A percentile compares a stretch with the other conserved stretches of the same genome.
phyloP scores from a whole-genome alignment of 2,329 filamentous ascomycete genomes.

The Phaeosphaeriaceae sp. region DNA sequence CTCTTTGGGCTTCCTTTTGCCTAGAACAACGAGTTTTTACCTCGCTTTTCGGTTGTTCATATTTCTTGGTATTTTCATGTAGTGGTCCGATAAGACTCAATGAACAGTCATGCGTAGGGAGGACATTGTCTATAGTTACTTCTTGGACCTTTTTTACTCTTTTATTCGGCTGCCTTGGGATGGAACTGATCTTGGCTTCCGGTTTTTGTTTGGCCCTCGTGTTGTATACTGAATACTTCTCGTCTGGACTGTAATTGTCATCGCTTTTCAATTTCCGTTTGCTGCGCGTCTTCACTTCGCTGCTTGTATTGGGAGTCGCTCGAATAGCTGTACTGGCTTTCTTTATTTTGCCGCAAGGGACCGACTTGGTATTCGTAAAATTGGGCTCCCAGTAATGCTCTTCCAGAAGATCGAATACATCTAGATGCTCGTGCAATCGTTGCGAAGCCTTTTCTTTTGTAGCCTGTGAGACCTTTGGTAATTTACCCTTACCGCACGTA shows the following conservation, averaged over 20 bases:
- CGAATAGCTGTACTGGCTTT: conserved; percentile 1
- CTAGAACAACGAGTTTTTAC: background rate
- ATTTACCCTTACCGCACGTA: conserved; percentile 16
- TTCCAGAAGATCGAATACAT: conserved; percentile 7
- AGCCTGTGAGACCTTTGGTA: conserved; percentile 20
- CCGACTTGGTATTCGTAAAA: too few relatives aligned
- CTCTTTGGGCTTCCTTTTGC: background rate
- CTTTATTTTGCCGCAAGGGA: background rate
- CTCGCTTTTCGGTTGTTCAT: background rate
- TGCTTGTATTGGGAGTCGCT: background rate
- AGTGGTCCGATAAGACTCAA: background rate
- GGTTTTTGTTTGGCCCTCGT: background rate
- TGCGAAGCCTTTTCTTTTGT: conserved; percentile 17
- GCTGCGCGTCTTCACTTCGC: background rate
- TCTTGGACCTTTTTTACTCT: background rate
- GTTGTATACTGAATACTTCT: conserved; percentile 5
- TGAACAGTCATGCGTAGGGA: conserved; percentile 1
- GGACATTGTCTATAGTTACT: background rate
- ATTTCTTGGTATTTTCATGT: too few relatives aligned
- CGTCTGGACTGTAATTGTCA: background rate
- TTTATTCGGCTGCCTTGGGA: conserved; percentile 2
- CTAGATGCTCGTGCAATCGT: conserved; percentile 5
- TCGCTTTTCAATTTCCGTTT: conserved; percentile 16
- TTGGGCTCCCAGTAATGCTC: conserved; percentile 1
- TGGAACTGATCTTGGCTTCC: background rate